Base-by-base conservation (phyloP, 805 yeast genomes). In the Metschnikowia reukaufii region DNA sequence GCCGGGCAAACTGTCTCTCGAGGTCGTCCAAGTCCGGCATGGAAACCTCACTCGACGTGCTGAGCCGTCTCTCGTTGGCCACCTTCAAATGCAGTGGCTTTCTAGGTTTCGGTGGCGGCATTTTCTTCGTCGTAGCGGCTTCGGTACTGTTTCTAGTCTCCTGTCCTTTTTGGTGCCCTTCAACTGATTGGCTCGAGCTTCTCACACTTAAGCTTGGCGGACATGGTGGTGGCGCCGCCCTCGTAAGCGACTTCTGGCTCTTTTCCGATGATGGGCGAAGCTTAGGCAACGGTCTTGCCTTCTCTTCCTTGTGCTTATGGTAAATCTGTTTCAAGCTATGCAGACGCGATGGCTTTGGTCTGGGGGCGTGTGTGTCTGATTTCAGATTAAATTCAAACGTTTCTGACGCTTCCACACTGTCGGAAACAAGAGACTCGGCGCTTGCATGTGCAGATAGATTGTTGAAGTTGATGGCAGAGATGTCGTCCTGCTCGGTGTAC, bases 41-140 rank as follows among this genome's bases (percentile, higher is more conserved):
- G 34, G 78, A 68, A 29, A 69, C 44, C 39, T 75, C 77, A 58
- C 79, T 72, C 29, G 68, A 53, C 44, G 58, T 57, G 55, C 76
- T 71, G 17, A 61, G 50, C 30, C 65, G 27, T 48, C 63, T 4
- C 65, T 66, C 8, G 19, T 30, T 41, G n/a, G 47, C 29, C 15
- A 37, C 36, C 23, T 74, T 74, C 47, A 83, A 65, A 55, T 78
- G 76, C 3, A 60, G 58, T 3, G 92, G 91, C 56, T 85, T 85
- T 56, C 68, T 70, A 1, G 90, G 90, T 54, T 81, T 83, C 23
- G 83, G 82, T 4, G 87, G 86, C 1, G 84, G 81, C 29, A 83
- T 80, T 43, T 60, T 62, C 50, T 68, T 67, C 23, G 45, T 44
- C 16, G 18, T 15, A 10, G 12, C 36, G 23, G 30, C 29, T 23